A percentile compares a stretch with the other conserved stretches of the same genome.
These are phyloP conservation scores for Lachancea sp. DNA, from an alignment of 805 yeast genomes.

Conservation along the genomic window DNA sequence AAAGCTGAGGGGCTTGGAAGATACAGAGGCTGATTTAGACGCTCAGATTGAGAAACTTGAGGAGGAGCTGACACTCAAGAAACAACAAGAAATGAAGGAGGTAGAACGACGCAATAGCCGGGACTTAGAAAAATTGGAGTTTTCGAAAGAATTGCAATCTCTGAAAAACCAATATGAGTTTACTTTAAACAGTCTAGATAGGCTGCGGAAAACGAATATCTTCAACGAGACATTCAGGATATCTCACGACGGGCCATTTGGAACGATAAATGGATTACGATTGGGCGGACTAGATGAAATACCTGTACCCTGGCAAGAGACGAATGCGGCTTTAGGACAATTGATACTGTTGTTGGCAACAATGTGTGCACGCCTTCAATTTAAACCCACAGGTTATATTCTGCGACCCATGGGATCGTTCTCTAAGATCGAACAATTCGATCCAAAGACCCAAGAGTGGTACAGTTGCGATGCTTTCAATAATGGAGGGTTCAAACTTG, in stretches of 20 bases:
- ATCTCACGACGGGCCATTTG: constrained; percentile 77
- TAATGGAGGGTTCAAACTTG: constrained; percentile 70
- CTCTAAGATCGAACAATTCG: constrained; percentile 56
- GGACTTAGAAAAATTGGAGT: constrained; percentile 46
- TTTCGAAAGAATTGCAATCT: constrained; percentile 52
- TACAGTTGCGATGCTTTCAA: constrained; percentile 51
- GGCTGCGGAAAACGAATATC: constrained; percentile 68
- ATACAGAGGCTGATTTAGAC: constrained; percentile 40
- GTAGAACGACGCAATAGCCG: constrained; percentile 46
- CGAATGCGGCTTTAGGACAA: constrained; percentile 89
- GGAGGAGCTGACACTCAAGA: constrained; percentile 41
- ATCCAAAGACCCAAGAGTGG: constrained; percentile 33
- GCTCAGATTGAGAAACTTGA: constrained; percentile 40
- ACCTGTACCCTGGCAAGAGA: constrained; percentile 81
- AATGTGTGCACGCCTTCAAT: constrained; percentile 47
- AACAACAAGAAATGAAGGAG: constrained; percentile 42
- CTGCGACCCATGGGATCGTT: constrained; percentile 79
- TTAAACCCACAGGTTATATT: constrained; percentile 53
- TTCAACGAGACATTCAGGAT: constrained; percentile 79
- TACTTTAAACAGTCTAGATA: constrained; percentile 60
- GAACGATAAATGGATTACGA: constrained; percentile 78
- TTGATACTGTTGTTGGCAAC: constrained; percentile 63
- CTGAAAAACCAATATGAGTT: constrained; percentile 56
- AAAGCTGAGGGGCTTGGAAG: constrained; percentile 27
- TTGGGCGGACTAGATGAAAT: constrained; percentile 60